A percentile compares a stretch with the other conserved stretches of the same genome.
Evolutionary conservation across 2,329 filamentous ascomycete species (phyloP).

Genomic region (Colletotrichum paranaense): DNA sequence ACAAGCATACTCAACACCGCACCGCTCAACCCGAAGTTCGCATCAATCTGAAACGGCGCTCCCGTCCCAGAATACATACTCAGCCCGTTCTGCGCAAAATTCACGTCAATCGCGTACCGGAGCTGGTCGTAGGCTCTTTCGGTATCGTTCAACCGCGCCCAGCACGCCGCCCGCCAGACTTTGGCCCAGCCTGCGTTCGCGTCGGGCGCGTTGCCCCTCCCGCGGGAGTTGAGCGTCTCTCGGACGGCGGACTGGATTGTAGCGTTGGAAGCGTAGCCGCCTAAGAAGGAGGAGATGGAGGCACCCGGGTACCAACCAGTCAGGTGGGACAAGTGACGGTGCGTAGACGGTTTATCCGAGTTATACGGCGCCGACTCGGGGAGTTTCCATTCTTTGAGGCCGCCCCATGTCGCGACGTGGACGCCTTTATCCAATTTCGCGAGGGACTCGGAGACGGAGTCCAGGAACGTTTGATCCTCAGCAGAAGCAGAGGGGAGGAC

Average conservation of each 20-base stretch:
- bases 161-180: conserved; percentile 67
- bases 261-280: conserved; percentile 52
- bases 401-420: conserved; percentile 44
- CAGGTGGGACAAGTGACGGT: conserved; percentile 64
- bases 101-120: conserved; percentile 58
- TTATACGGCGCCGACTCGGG: conserved; percentile 41
- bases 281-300: conserved; percentile 54
- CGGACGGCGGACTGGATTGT: conserved; percentile 56
- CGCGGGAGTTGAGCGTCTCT: conserved; percentile 58
- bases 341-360: conserved; percentile 40
- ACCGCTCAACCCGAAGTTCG: conserved; percentile 64
- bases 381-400: conserved; percentile 49
- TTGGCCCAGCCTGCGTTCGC: conserved; percentile 69
- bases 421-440: conserved; percentile 45
- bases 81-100: conserved; percentile 62
- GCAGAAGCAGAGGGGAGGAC: conserved; percentile 37
- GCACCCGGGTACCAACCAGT: conserved; percentile 67
- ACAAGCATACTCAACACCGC: conserved; percentile 63
- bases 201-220: conserved; percentile 57
- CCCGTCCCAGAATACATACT: conserved; percentile 60
- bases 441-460: conserved; percentile 53
- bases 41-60: conserved; percentile 68
- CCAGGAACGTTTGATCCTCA: background rate
- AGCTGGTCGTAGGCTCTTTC: conserved; percentile 60
- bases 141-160: conserved; percentile 65